A percentile compares a stretch with the other conserved stretches of the same genome.
These are phyloP conservation scores for Triticum monococcum DNA, from an alignment of 176 grass and related monocot species.

Conservation along the genomic window DNA sequence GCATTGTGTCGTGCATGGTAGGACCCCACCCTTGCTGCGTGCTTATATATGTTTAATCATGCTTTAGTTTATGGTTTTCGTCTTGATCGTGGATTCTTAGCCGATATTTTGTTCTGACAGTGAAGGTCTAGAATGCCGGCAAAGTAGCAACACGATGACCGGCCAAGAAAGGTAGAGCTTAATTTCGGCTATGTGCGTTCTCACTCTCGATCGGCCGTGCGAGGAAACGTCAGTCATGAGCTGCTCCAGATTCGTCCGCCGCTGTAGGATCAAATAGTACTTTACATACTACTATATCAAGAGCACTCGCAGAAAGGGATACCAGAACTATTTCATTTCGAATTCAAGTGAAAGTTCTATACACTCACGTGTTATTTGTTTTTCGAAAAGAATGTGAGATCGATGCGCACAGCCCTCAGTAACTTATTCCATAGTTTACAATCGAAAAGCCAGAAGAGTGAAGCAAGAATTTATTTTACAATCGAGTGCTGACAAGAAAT, in stretches of 20 bases:
- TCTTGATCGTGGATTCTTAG: constrained; percentile 16
- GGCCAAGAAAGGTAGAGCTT: background rate
- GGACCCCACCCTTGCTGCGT: background rate
- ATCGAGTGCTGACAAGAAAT: too few relatives aligned
- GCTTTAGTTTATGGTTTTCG: constrained; percentile 1
- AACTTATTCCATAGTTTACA: too few relatives aligned
- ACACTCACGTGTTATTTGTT: too few relatives aligned
- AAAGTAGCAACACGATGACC: background rate
- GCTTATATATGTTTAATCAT: background rate
- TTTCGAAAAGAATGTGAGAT: too few relatives aligned
- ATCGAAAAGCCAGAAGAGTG: too few relatives aligned
- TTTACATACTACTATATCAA: background rate
- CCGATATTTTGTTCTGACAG: background rate
- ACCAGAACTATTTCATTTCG: background rate
- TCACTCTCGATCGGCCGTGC: background rate
- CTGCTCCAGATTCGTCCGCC: background rate
- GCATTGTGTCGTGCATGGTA: background rate
- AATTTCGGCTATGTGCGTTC: background rate
- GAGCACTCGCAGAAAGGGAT: background rate
- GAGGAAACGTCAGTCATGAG: background rate
- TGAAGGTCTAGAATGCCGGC: constrained; percentile 5
- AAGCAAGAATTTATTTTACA: too few relatives aligned
- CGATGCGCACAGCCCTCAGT: too few relatives aligned
- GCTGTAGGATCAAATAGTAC: background rate
- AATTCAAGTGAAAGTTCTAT: background rate